Base-by-base conservation (phyloP, 257 asterid genomes). In the Plantago elongata region DNA sequence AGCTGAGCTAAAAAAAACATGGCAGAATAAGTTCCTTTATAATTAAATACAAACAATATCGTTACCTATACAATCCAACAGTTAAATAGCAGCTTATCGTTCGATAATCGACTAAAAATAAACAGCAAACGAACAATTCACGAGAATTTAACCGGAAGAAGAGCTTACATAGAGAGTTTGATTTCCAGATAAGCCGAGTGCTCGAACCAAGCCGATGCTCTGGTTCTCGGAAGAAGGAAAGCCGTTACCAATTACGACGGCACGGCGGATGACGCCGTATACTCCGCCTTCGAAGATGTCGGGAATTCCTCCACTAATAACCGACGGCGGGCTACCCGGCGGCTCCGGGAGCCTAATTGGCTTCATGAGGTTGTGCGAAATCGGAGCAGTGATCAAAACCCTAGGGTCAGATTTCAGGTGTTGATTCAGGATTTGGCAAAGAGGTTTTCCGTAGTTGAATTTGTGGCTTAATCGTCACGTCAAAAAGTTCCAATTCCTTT, bases 261-360 rank as follows among this genome's bases (percentile, higher is more conserved):
- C 96, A 15, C 99, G 87, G 45, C 96, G 85, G 57, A 93, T 72
- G 51, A 85, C 85, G 54, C 85, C 86, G 67, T 79, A 74, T 50
- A 87, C 84, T 18, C 95, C 99, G 59, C 80, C 90, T 52, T 87
- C 96, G 68, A 93, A 93, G 58, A 93, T 85, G 60, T 89, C 97
- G 29, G 95, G 89, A 51, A 85, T 73, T 63, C 95, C 75, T 58
- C 95, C 90, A 10, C 84, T 79, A 54, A 34, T 7, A 1, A 78
- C 77, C 47, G 78, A 69, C 60, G 63, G 81, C 9, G 97, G 94
- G 78, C 96, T 92, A 45, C 78, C 77, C 57, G 97, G 97, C 29
- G 96, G 99, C 75, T 82, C 91, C 71, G 99, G 99, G 62, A 92
- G 83, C 84, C 84, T 79, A 45, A 92, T 92, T 48, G 97, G 96